phyloP scores from a whole-genome alignment of 164 flowering plant species.

The Litsea cubeba region DNA sequence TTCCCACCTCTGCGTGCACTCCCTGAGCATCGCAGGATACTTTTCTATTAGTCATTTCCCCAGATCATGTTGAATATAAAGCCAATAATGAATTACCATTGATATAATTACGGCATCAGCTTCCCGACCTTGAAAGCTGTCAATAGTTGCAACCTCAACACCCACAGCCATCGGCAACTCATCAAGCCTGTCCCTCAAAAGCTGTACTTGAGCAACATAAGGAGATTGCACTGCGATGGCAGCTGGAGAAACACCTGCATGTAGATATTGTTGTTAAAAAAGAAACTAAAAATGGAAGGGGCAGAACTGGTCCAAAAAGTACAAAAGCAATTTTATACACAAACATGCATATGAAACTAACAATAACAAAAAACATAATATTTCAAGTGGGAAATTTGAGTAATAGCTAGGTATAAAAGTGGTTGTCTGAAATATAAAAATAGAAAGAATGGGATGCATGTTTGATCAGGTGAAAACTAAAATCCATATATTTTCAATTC shows the following conservation, averaged over 20 bases:
- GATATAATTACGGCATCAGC: slow-evolving; percentile 96
- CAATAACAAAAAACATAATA: too few species aligned
- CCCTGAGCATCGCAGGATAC: too few species aligned
- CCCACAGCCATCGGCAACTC: slow-evolving; percentile 62
- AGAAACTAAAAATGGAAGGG: not conserved
- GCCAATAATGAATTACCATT: slow-evolving; percentile 49
- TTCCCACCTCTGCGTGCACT: too few species aligned
- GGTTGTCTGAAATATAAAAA: too few species aligned
- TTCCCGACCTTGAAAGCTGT: slow-evolving; percentile 94
- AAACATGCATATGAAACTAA: too few species aligned
- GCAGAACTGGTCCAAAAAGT: too few species aligned
- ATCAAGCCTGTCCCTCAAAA: slow-evolving; percentile 77
- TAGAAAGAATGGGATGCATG: too few species aligned
- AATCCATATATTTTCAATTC: too few species aligned
- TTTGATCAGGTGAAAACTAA: too few species aligned
- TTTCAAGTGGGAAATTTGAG: too few species aligned
- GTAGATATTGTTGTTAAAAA: not conserved
- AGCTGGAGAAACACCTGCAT: slow-evolving; percentile 68
- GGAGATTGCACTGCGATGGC: slow-evolving; percentile 90
- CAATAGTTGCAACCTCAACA: slow-evolving; percentile 87
- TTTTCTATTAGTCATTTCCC: not conserved
- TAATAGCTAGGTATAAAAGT: too few species aligned
- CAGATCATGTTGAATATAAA: not conserved
- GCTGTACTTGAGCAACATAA: slow-evolving; percentile 95
- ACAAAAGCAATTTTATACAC: too few species aligned